These are phyloP conservation scores for Diaporthe destruens DNA, from an alignment of 2,329 filamentous ascomycete species.

Conservation along the genomic window DNA sequence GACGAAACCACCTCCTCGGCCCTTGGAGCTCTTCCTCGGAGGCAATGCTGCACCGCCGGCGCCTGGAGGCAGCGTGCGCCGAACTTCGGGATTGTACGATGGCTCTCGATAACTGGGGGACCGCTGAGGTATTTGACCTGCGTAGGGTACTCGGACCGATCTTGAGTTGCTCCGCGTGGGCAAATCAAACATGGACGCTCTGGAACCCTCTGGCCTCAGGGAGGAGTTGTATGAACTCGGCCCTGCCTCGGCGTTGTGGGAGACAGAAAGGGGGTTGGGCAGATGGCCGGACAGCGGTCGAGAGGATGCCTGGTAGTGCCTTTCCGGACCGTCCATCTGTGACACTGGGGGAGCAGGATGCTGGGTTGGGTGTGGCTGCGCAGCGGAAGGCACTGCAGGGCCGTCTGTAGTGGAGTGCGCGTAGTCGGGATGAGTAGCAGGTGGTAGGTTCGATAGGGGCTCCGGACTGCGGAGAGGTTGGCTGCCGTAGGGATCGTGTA, in stretches of 20 bases:
- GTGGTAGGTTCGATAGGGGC: slow-evolving; percentile 16
- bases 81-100: slow-evolving; percentile 70
- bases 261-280: slow-evolving; percentile 45
- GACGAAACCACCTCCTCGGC: slow-evolving; percentile 70
- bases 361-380: slow-evolving; percentile 18
- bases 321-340: slow-evolving; percentile 36
- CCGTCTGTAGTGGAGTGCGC: slow-evolving; percentile 44
- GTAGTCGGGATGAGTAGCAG: slow-evolving; percentile 34
- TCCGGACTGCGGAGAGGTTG: slow-evolving; percentile 25
- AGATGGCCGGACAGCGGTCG: slow-evolving; percentile 52
- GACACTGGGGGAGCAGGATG: slow-evolving; percentile 39
- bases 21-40: slow-evolving; percentile 81
- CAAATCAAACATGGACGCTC: slow-evolving; percentile 67
- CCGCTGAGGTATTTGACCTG: slow-evolving; percentile 72
- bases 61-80: slow-evolving; percentile 61
- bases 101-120: slow-evolving; percentile 77
- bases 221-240: slow-evolving; percentile 47
- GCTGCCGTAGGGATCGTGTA: slow-evolving; percentile 20
- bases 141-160: slow-evolving; percentile 59
- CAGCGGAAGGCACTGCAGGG: slow-evolving; percentile 10
- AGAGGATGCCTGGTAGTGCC: slow-evolving; percentile 43
- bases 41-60: slow-evolving; percentile 70
- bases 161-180: slow-evolving; percentile 74
- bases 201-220: slow-evolving; percentile 70
- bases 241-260: slow-evolving; percentile 52